Base-by-base conservation (phyloP, 2,329 filamentous ascomycete species). In the Cytospora paraplurivora region DNA sequence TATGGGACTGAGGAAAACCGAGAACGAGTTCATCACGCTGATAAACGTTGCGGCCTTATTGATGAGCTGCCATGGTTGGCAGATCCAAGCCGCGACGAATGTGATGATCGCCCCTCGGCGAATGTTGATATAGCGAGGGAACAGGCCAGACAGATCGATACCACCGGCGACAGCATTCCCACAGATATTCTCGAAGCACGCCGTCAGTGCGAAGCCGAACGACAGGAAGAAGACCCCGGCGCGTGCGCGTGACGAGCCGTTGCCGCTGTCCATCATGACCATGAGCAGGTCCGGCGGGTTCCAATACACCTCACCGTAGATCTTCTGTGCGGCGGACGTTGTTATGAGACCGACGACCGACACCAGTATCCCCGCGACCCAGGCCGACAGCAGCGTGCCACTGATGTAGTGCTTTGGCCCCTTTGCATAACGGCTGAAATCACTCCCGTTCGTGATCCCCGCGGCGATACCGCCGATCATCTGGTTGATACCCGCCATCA, bases 251-350 rank as follows among this genome's bases (percentile, higher is more conserved):
- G 70, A 69, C 8, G 76, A 77, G 1, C 76, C 77, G 6, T 79
- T 71, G 0, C 78, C 78, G 38, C 71, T 71, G 44, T 78, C 73
- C 76, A 80, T 79, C 75, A 79, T 78, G 7, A 75, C 72, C 73
- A 78, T 75, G 2, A 80, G 71, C 0, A 80, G 70, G 58, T 80
- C 77, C 0, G 77, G 77, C 3, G 77, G 78, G 59, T 79, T 80
- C 79, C 79, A 82, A 65, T 79, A 74, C 44, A 81, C 78, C 15
- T 76, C 70, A 32, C 79, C 79, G 70, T 79, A 80, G 10, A 81
- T 70, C 52, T 76, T 74, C 38, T 77, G 76, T 56, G 79, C 75
- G 2, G 79, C 79, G 6, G 76, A 74, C 1, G 77, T 72, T 13
- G 78, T 78, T 2, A 78, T 77, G 5, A 80, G 67, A 10, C 78